Conservation (phyloP, 192 early-diverging fungal species). For the Umbelopsis sp. region DNA sequence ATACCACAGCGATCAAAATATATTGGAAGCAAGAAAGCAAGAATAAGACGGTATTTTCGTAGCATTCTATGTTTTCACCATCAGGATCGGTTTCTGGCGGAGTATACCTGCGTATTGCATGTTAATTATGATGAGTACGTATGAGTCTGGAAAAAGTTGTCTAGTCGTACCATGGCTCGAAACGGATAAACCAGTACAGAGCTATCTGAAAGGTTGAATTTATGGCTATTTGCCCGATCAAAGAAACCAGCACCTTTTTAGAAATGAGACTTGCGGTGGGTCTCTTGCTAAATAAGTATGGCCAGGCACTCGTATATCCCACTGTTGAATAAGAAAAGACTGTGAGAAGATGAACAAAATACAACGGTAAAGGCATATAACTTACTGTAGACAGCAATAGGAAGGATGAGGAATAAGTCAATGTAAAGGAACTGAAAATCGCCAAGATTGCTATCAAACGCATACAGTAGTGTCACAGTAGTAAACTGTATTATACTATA, state of each 20-base stretch:
- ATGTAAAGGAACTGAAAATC: slow-evolving; percentile 98
- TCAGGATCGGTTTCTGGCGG: slow-evolving; percentile 63
- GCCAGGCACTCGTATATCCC: slow-evolving; percentile 87
- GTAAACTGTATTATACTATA: slow-evolving; percentile 98
- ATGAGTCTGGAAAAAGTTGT: background rate
- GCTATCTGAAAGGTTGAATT: slow-evolving; percentile 79
- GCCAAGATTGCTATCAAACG: slow-evolving; percentile 84
- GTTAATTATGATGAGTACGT: slow-evolving; percentile 28
- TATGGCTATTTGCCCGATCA: slow-evolving; percentile 89
- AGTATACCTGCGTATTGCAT: slow-evolving; percentile 40
- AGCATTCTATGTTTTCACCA: slow-evolving; percentile 72
- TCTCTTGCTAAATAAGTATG: slow-evolving; percentile 69
- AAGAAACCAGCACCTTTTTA: slow-evolving; percentile 86
- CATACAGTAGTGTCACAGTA: slow-evolving; percentile 89
- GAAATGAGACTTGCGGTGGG: slow-evolving; percentile 92
- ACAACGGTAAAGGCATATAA: background rate
- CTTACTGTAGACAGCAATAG: slow-evolving; percentile 75
- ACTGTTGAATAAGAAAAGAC: slow-evolving; percentile 47
- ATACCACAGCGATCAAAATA: slow-evolving; percentile 84
- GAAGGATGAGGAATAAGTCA: slow-evolving; percentile 90
- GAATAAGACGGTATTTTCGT: slow-evolving; percentile 94
- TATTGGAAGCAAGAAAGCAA: slow-evolving; percentile 93
- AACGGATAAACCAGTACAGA: slow-evolving; percentile 70
- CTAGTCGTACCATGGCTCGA: slow-evolving; percentile 71
- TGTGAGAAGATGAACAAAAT: background rate